Conservation (phyloP, 345 rosid genomes). For the Camelina sativa region DNA sequence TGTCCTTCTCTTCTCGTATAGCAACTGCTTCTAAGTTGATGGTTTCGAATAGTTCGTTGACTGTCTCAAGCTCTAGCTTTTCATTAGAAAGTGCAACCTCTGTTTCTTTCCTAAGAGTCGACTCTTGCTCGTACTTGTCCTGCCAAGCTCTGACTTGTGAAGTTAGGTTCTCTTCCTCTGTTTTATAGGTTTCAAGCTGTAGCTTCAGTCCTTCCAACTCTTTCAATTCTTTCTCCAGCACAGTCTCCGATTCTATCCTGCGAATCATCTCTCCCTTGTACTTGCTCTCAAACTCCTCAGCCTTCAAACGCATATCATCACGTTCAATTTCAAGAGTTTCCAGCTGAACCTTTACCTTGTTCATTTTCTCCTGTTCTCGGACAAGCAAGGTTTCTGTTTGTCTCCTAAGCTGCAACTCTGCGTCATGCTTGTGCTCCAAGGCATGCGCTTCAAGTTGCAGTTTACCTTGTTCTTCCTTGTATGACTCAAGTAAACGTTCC, state of each 20-base stretch:
- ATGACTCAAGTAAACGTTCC: conserved; percentile 32
- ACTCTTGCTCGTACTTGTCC: conserved; percentile 17
- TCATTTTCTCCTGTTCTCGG: conserved; percentile 5
- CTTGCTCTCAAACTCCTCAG: conserved; percentile 21
- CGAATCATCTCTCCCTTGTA: conserved; percentile 23
- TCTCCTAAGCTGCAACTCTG: conserved; percentile 13
- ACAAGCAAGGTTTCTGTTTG: conserved; percentile 3
- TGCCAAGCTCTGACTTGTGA: conserved; percentile 30
- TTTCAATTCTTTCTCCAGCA: neutral
- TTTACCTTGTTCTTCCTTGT: conserved; percentile 19
- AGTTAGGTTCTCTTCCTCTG: conserved; percentile 17
- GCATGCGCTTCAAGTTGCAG: conserved; percentile 9
- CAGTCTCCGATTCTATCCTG: conserved; percentile 16
- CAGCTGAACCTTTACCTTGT: conserved; percentile 39
- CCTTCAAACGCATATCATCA: conserved; percentile 7
- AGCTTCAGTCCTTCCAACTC: conserved; percentile 20
- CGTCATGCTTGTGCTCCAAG: conserved; percentile 15
- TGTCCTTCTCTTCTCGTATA: conserved; percentile 45
- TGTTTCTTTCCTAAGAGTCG: conserved; percentile 31
- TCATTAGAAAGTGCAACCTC: conserved; percentile 24
- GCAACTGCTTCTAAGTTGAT: conserved; percentile 43
- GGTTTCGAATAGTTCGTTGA: conserved; percentile 27
- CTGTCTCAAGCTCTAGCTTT: conserved; percentile 21
- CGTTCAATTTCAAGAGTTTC: neutral
- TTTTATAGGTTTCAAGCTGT: conserved; percentile 1